Evolutionary conservation across 176 grass and related monocot genomes (phyloP), one percentile per base, ranked within the genome.

Genomic region (Cenchrus fungigraminus): DNA sequence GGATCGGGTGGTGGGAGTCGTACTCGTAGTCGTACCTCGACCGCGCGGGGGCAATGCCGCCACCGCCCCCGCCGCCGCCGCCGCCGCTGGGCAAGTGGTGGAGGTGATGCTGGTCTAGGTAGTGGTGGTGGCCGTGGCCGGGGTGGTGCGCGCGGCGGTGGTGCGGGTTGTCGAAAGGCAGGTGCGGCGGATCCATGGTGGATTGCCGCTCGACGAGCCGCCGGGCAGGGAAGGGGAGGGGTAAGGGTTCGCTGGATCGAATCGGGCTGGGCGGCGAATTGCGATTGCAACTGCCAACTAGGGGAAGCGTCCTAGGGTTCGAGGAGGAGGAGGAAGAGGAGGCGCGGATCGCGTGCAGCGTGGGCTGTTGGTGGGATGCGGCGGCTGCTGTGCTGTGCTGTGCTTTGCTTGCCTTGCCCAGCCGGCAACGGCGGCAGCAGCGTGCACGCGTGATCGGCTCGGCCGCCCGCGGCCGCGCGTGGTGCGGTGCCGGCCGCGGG

Each of bases 1-100:
- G 79, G 20, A 56, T 44, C 32, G 79, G 65, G 34, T 76, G 73
- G 42, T 76, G 73, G 42, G 79, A 40, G 52, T 51, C 72, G 53
- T 85, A 90, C 59, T 82, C 86, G 63, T 85, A 90, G 53, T 82
- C 79, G 29, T 88, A 93, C 91, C 91, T 93, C 78, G 82, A 74
- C 28, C 88, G 82, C 64, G 75, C 40, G 8, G 80, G 78, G 40
- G 61, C 78, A 34, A 60, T 49, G 50, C 60, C 69, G 37, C 37
- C 37, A 2, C 37, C 37, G 37, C 37, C 37, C 37, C 37, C 37
- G 37, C 37, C 75, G 19, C 54, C 85, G 17, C 40, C 77, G 47
- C 40, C 69, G 4, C 87, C 87, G 19, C 42, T 71, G 49, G 54
- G 32, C 7, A 76, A 22, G 82, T 71, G 70, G 31, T 54, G 73